phyloP scores from a whole-genome alignment of 495 filamentous ascomycete species.

The Penicillium lividum region DNA sequence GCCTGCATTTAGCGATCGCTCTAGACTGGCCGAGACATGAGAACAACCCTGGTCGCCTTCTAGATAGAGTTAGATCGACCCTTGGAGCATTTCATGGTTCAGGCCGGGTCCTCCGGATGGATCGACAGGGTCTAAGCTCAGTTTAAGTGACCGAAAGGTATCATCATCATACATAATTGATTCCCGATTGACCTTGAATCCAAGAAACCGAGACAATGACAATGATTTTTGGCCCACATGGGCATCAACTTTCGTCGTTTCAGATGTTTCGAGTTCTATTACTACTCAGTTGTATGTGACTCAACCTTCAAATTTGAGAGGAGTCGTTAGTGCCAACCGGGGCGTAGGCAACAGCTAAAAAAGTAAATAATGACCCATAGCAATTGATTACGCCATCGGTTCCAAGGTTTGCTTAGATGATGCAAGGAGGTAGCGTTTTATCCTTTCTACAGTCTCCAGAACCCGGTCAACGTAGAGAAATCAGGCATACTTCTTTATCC shows the following conservation, averaged over 20 bases:
- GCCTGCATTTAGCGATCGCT: neutral
- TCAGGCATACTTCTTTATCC: neutral
- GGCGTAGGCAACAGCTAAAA: neutral
- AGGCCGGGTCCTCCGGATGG: neutral
- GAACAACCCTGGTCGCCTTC: neutral
- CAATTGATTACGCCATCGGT: constrained; percentile 48
- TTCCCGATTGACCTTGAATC: neutral
- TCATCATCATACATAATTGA: neutral
- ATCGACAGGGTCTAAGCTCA: neutral
- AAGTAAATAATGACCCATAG: constrained; percentile 43
- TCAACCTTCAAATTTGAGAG: neutral
- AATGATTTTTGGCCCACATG: neutral
- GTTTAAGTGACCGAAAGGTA: neutral
- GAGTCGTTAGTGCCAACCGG: neutral
- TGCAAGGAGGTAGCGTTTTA: neutral
- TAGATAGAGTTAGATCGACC: neutral
- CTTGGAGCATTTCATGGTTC: neutral
- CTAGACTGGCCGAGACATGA: neutral
- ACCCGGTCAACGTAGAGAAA: too few relatives aligned
- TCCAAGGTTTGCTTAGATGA: neutral
- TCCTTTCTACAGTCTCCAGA: too few relatives aligned
- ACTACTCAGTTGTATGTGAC: neutral
- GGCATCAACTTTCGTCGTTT: too few relatives aligned
- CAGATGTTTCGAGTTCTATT: neutral
- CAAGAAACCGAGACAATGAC: neutral